Conservation (phyloP, 179 eudicot genomes). For the Patellifolia procumbens region DNA sequence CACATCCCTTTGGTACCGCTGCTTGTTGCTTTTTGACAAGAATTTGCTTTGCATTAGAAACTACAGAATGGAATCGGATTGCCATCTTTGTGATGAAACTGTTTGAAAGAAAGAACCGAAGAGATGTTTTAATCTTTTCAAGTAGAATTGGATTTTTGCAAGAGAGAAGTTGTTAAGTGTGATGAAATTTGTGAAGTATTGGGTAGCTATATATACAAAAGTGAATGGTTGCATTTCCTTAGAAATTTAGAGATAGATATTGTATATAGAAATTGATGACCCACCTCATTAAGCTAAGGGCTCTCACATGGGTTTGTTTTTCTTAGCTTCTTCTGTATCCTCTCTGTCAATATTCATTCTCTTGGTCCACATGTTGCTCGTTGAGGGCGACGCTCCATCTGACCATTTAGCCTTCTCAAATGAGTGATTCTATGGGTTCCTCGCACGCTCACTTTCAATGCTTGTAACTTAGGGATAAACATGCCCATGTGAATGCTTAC, state of each 20-base stretch:
- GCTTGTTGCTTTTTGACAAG: conserved; percentile 35
- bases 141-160: neutral
- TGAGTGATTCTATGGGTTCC: neutral
- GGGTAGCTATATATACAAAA: neutral
- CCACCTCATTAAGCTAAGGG: neutral
- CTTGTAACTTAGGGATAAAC: neutral
- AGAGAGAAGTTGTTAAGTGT: neutral
- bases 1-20: conserved; percentile 45
- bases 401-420: neutral
- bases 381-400: neutral
- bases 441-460: neutral
- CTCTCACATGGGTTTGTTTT: conserved; percentile 7
- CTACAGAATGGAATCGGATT: conserved; percentile 37
- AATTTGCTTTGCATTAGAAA: conserved; percentile 38
- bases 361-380: neutral
- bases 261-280: neutral
- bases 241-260: neutral
- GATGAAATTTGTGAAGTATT: neutral
- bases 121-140: neutral
- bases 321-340: neutral
- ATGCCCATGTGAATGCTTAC: neutral
- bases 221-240: conserved; percentile 24
- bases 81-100: conserved; percentile 25
- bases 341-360: neutral
- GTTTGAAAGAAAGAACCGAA: neutral